A percentile compares a stretch with the other conserved stretches of the same genome.
Evolutionary conservation across 805 yeast genomes (phyloP).

Genomic region (Metschnikowia anglica): DNA sequence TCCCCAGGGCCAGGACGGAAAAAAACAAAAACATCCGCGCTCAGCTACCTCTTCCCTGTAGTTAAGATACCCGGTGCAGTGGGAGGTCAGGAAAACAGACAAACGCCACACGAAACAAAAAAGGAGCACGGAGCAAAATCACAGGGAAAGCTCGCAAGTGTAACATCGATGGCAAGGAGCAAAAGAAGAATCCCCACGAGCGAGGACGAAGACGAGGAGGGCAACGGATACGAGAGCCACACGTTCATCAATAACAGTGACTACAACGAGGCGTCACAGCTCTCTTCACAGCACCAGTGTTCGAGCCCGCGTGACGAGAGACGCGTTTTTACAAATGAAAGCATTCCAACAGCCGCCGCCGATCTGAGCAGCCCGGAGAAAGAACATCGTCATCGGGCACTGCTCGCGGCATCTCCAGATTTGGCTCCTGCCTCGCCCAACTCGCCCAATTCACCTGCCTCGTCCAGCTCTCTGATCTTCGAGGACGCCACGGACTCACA

Average conservation of each 20-base stretch:
- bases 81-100: too few species aligned
- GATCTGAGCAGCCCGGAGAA: too few species aligned
- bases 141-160: too few species aligned
- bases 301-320: too few species aligned
- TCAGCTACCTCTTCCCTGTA: background rate
- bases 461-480: conserved; percentile 8
- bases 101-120: too few species aligned
- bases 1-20: background rate
- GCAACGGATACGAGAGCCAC: conserved; percentile 2
- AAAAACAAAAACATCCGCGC: background rate
- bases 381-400: background rate
- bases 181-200: conserved; percentile 17
- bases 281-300: too few species aligned
- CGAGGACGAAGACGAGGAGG: conserved; percentile 22
- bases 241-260: conserved; percentile 45
- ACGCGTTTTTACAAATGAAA: too few species aligned
- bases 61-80: too few species aligned
- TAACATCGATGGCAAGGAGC: conserved; percentile 5
- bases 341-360: too few species aligned
- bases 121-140: too few species aligned
- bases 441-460: background rate
- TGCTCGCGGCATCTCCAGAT: background rate
- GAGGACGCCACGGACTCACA: conserved; percentile 10
- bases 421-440: background rate
- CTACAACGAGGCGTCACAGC: conserved; percentile 17